Conservation (phyloP, 352 stramenopile genomes). For the Phytophthora foliorum region DNA sequence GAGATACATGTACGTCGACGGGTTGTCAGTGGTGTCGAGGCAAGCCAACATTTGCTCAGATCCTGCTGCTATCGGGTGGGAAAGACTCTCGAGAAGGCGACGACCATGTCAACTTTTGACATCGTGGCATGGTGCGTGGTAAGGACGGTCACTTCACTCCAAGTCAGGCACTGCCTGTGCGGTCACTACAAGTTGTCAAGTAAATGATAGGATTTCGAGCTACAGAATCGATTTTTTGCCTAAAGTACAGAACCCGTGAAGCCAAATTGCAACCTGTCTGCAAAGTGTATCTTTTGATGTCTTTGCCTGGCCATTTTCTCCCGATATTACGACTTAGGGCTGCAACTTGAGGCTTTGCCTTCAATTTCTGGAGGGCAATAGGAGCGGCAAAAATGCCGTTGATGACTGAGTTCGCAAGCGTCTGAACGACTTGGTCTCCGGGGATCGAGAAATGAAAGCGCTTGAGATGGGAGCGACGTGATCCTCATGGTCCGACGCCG, state of each 20-base stretch:
- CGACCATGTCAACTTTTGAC: conserved; percentile 5
- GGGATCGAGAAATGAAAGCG: neutral
- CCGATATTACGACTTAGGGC: neutral
- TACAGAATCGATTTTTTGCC: neutral
- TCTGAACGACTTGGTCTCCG: conserved; percentile 14
- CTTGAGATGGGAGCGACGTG: conserved; percentile 2
- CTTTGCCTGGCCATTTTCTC: too few species aligned
- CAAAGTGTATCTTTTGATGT: conserved; percentile 1
- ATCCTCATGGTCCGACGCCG: neutral
- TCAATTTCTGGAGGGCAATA: conserved; percentile 19
- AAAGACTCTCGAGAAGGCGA: conserved; percentile 15
- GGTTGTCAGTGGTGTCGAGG: conserved; percentile 18
- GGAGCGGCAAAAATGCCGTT: neutral
- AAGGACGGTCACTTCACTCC: neutral
- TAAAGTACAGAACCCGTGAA: neutral
- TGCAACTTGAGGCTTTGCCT: conserved; percentile 32
- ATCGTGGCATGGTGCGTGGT: conserved; percentile 1
- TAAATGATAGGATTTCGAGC: too few species aligned
- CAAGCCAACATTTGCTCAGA: conserved; percentile 18
- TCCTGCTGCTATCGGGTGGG: conserved; percentile 9
- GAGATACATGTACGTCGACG: conserved; percentile 25
- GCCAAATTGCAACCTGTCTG: too few species aligned
- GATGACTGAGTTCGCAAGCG: conserved; percentile 17
- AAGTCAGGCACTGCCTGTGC: too few species aligned
- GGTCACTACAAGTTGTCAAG: neutral